Percentiles rank a stretch among this genome's conserved stretches.
phyloP scores from a whole-genome alignment of 495 filamentous ascomycete genomes.

The Tuber calosporum region DNA sequence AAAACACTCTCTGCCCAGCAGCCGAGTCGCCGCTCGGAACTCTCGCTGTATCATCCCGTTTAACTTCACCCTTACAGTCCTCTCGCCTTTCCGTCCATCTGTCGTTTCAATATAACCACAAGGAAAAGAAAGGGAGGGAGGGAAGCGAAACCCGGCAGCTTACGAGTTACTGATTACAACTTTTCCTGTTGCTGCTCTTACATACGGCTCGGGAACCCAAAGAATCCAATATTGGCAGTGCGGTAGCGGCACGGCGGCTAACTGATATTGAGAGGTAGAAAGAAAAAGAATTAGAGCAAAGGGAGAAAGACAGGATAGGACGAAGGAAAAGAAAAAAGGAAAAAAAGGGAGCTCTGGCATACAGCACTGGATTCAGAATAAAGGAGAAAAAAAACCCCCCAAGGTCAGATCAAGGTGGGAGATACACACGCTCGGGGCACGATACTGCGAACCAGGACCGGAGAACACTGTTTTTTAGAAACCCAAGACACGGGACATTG shows the following conservation, averaged over 20 bases:
- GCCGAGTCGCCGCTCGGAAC: conserved; percentile 30
- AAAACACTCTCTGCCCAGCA: conserved; percentile 11
- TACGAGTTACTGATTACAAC: neutral
- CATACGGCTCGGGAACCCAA: neutral
- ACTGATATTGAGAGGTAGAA: neutral
- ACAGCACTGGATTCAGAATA: neutral
- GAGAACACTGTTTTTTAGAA: conserved; percentile 21
- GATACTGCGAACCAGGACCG: neutral
- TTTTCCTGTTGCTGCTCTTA: conserved; percentile 1
- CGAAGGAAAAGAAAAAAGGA: conserved; percentile 6
- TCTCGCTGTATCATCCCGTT: conserved; percentile 28
- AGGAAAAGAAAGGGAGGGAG: conserved; percentile 18
- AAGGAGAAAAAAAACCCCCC: neutral
- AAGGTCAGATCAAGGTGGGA: neutral
- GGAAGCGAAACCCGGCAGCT: conserved; percentile 18
- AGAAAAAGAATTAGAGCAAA: conserved; percentile 13
- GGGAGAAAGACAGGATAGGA: conserved; percentile 1
- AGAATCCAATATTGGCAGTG: neutral
- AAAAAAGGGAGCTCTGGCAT: conserved; percentile 17
- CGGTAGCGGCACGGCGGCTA: neutral
- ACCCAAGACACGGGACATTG: conserved; percentile 35
- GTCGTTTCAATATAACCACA: conserved; percentile 25
- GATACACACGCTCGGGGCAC: conserved; percentile 1
- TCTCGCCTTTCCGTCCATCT: conserved; percentile 20
- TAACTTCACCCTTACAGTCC: conserved; percentile 28